Conservation (phyloP, 768 basidiomycete genomes). For the Podaxis pistillaris region DNA sequence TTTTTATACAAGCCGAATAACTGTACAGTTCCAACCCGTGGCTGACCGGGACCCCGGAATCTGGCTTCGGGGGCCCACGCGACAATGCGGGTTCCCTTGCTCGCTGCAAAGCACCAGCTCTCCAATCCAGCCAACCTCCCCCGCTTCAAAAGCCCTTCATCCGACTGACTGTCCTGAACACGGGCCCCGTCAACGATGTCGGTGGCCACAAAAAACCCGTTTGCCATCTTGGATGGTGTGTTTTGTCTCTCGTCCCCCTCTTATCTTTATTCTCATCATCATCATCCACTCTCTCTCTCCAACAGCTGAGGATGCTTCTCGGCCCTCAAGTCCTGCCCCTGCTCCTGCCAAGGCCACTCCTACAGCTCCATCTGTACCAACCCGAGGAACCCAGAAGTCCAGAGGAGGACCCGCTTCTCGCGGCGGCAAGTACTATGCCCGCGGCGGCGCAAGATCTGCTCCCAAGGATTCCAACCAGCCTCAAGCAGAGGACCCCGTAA, state of each 20-base stretch:
- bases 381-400: slow-evolving; percentile 43
- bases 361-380: slow-evolving; percentile 24
- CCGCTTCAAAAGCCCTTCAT: slow-evolving; percentile 11
- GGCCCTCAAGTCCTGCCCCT: slow-evolving; percentile 39
- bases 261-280: slow-evolving; percentile 18
- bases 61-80: slow-evolving; percentile 15
- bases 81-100: slow-evolving; percentile 1
- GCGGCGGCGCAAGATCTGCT: slow-evolving; percentile 41
- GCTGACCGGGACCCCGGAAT: slow-evolving; percentile 46
- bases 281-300: slow-evolving; percentile 19
- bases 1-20: slow-evolving; percentile 26
- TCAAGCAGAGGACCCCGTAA: slow-evolving; percentile 27
- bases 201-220: slow-evolving; percentile 88
- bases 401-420: slow-evolving; percentile 61
- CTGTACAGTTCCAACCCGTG: slow-evolving; percentile 48
- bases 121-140: slow-evolving; percentile 9
- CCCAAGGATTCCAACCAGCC: slow-evolving; percentile 31
- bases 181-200: slow-evolving; percentile 79
- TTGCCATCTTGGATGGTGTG: slow-evolving; percentile 78
- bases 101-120: not conserved
- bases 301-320: slow-evolving; percentile 45
- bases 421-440: slow-evolving; percentile 63
- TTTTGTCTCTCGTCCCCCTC: slow-evolving; percentile 21
- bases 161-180: slow-evolving; percentile 26
- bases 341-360: slow-evolving; percentile 21